Evolutionary conservation across 257 asterid genomes (phyloP).

Genomic region (Nemophila menziesii): DNA sequence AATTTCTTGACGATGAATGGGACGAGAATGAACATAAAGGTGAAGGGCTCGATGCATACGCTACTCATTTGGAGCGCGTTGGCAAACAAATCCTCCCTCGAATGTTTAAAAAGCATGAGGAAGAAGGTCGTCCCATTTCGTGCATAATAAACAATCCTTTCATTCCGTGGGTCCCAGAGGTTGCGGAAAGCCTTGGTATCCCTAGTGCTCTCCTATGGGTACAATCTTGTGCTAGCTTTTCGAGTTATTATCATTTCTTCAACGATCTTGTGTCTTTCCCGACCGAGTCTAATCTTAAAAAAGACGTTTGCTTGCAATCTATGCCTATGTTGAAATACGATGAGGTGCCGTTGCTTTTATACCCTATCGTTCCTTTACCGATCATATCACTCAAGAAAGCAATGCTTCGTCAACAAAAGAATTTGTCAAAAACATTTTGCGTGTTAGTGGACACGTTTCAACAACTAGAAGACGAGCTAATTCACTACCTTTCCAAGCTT

Average conservation of each 20-base stretch:
- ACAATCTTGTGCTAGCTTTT: conserved; percentile 58
- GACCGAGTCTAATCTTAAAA: conserved; percentile 27
- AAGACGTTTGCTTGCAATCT: conserved; percentile 35
- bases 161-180: conserved; percentile 64
- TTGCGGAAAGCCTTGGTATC: conserved; percentile 34
- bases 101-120: conserved; percentile 33
- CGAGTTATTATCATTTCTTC: conserved; percentile 38
- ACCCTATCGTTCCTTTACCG: too few species aligned
- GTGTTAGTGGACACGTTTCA: too few species aligned
- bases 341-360: too few species aligned
- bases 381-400: too few species aligned
- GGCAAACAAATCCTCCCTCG: conserved; percentile 30
- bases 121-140: conserved; percentile 44
- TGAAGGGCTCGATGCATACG: conserved; percentile 17
- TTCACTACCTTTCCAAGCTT: conserved; percentile 23
- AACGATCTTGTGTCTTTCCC: conserved; percentile 34
- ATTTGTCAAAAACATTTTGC: too few species aligned
- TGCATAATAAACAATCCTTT: conserved; percentile 55
- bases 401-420: too few species aligned
- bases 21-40: conserved; percentile 18
- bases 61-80: conserved; percentile 32
- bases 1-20: conserved; percentile 62
- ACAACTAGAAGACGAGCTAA: too few species aligned
- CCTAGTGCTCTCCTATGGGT: conserved; percentile 67
- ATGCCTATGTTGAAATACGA: too few species aligned